Evolutionary conservation across 352 stramenopile species (phyloP).

Genomic region (Pythium scleroteichum): DNA sequence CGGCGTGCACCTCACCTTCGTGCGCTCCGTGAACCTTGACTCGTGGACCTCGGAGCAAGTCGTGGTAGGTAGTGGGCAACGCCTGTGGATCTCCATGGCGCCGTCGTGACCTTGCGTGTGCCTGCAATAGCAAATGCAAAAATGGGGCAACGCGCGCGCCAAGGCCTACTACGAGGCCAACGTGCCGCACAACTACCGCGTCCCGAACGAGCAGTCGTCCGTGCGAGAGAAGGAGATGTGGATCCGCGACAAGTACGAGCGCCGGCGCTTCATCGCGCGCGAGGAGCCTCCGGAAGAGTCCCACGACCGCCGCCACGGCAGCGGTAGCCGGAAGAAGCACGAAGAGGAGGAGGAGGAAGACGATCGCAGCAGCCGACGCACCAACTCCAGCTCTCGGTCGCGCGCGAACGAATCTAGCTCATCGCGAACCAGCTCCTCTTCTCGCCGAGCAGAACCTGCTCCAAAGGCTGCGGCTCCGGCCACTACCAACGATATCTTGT

Average conservation of each 20-base stretch:
- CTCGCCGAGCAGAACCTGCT: slow-evolving; percentile 36
- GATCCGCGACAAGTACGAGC: slow-evolving; percentile 91
- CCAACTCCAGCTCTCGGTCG: slow-evolving; percentile 41
- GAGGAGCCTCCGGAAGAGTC: slow-evolving; percentile 35
- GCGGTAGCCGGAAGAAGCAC: slow-evolving; percentile 39
- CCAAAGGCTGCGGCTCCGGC: slow-evolving; percentile 27
- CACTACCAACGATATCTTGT: slow-evolving; percentile 63
- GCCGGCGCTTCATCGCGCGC: slow-evolving; percentile 73
- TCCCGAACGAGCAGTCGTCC: slow-evolving; percentile 74
- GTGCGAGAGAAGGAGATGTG: slow-evolving; percentile 90
- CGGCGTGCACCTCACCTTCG: slow-evolving; percentile 93
- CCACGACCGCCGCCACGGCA: slow-evolving; percentile 20
- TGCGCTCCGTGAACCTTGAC: slow-evolving; percentile 92
- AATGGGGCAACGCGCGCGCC: slow-evolving; percentile 87
- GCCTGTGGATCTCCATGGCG: no score
- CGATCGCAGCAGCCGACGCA: slow-evolving; percentile 35
- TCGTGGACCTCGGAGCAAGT: slow-evolving; percentile 93
- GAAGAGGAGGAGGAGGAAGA: slow-evolving; percentile 35
- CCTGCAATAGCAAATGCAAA: slow-evolving; percentile 83
- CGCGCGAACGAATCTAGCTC: slow-evolving; percentile 13
- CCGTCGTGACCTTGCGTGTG: neutral
- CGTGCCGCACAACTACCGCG: slow-evolving; percentile 72
- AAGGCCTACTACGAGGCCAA: slow-evolving; percentile 91
- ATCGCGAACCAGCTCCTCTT: slow-evolving; percentile 28
- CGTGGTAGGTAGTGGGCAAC: slow-evolving; percentile 34